Evolutionary conservation across 345 rosid species (phyloP).

Genomic region (Eucalyptus dawsonii): DNA sequence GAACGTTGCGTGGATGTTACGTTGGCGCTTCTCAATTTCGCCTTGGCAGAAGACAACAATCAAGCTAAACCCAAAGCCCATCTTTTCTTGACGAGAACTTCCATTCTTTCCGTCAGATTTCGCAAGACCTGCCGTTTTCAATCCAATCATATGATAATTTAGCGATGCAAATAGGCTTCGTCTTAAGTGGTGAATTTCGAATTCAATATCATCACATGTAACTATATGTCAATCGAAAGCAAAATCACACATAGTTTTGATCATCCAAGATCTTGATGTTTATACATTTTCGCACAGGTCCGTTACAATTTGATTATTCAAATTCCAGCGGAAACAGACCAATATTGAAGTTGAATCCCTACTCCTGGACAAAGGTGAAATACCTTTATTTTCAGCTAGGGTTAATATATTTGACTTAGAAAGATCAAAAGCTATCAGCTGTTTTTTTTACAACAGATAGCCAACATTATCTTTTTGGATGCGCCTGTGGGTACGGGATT

Average conservation of each 20-base stretch:
- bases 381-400: not conserved
- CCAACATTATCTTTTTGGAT: constrained; percentile 19
- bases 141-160: not conserved
- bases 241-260: not conserved
- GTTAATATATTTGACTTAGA: not conserved
- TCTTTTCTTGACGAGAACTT: not conserved
- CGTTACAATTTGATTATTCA: constrained; percentile 7
- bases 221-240: not conserved
- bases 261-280: not conserved
- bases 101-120: not conserved
- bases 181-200: not conserved
- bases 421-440: not conserved
- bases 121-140: not conserved
- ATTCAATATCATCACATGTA: too few species aligned
- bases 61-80: not conserved
- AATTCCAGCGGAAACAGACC: not conserved
- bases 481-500: constrained; percentile 27
- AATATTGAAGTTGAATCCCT: not conserved
- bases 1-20: not conserved
- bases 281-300: not conserved
- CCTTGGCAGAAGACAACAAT: not conserved
- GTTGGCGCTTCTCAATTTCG: not conserved
- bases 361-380: constrained; percentile 20
- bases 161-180: not conserved
- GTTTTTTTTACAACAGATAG: not conserved